A percentile compares a stretch with the other conserved stretches of the same genome.
Conservation (phyloP, 192 early-diverging fungal genomes). For the Bifiguratus adelaidae region DNA sequence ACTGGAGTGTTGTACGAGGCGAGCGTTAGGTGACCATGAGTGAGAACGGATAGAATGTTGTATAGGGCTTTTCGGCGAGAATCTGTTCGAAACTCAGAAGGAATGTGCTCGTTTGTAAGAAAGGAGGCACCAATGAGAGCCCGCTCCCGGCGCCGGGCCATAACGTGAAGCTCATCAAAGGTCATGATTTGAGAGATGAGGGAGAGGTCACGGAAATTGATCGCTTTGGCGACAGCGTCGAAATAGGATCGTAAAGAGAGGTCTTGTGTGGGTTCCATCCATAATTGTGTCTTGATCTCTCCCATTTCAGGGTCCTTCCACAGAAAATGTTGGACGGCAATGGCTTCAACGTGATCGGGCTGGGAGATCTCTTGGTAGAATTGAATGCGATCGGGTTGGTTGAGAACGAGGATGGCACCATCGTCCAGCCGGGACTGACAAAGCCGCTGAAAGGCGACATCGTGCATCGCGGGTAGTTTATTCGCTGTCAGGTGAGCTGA, state of each 20-base stretch:
- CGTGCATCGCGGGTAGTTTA: constrained; percentile 21
- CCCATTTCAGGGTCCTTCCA: constrained; percentile 26
- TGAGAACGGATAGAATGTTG: no score
- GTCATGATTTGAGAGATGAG: constrained; percentile 38
- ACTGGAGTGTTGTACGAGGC: no score
- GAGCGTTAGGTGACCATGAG: no score
- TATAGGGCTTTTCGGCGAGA: no score
- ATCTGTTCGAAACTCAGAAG: no score
- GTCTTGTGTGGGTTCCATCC: constrained; percentile 40
- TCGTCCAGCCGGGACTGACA: constrained; percentile 31
- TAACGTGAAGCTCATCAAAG: constrained; percentile 37
- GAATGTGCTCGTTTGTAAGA: no score
- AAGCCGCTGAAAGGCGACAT: constrained; percentile 37
- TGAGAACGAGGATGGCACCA: constrained; percentile 24
- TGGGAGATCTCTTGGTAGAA: constrained; percentile 32
- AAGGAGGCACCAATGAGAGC: no score
- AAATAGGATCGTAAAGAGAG: constrained; percentile 7
- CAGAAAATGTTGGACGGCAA: constrained; percentile 35
- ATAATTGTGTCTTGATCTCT: constrained; percentile 36
- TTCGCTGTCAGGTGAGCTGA: constrained; percentile 14
- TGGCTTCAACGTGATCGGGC: constrained; percentile 3
- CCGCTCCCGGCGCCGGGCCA: no score
- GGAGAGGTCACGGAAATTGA: constrained; percentile 22
- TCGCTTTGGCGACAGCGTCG: constrained; percentile 8
- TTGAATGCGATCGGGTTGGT: constrained; percentile 17